Base-by-base conservation (phyloP, 768 basidiomycete genomes). In the Hebeloma cylindrosporum region DNA sequence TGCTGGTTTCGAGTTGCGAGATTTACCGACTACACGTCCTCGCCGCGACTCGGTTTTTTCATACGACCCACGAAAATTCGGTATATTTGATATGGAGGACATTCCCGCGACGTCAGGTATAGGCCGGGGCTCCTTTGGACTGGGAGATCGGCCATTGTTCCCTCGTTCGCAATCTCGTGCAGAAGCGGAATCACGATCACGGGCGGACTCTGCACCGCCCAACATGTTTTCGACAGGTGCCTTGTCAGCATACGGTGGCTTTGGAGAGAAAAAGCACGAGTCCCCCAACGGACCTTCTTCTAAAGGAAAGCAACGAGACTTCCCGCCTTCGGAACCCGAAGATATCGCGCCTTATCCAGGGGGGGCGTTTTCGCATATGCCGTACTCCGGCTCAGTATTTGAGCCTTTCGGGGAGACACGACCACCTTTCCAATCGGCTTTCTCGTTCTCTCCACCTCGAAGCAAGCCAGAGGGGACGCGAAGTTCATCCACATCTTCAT, bases 91-190 rank as follows among this genome's bases (percentile, higher is more conserved):
- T 25, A 30, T 30, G 2, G 33, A 32, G 13, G 30, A 38, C 1
- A 43, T 30, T 0, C 35, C 45, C 3, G n/a, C 43, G 8, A 38
- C 37, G 11, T 40, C 51, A 13, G 43, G 38, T 14, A 26, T 27
- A 3, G 31, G 25, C 5, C 40, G 42, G 41, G 37, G 40, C 14
- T 31, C 29, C 31, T 39, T 46, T 22, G 48, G 50, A 25, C 20
- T 56, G 8, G 53, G 51, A 35, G 48, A 61, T 28, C 52, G 54
- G 0, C 53, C 60, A 7, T 40, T 57, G 11, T 58, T 60, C 29
- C 34, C 57, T 45, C 52, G 41, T 6, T 35, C 58, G 10, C 45
- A 37, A 18, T 51, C 57, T 17, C 43, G 31, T 4, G n/a, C n/a
- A n/a, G 29, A 22, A 1, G 32, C 29, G 6, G 46, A 30, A 13